These are phyloP conservation scores for Halophytophthora polymorphica DNA, from an alignment of 352 stramenopile genomes.

Conservation along the genomic window DNA sequence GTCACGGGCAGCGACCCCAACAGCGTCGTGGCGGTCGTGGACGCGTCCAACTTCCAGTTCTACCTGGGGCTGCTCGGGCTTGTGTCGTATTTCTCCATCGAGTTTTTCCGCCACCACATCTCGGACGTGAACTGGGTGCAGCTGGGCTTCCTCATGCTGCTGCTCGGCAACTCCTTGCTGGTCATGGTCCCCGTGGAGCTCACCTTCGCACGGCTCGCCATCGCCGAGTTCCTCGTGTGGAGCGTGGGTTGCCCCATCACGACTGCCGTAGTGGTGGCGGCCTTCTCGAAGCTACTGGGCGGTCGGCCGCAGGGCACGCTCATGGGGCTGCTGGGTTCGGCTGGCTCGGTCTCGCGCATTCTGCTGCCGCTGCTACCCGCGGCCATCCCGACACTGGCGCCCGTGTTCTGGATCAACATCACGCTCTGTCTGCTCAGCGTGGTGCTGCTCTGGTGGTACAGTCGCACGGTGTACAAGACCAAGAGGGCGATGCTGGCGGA, in stretches of 20 bases:
- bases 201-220: constrained; percentile 44
- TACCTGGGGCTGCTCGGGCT: constrained; percentile 72
- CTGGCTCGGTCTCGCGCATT: constrained; percentile 71
- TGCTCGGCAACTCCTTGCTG: constrained; percentile 54
- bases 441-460: constrained; percentile 64
- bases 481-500: constrained; percentile 48
- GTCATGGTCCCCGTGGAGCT: constrained; percentile 38
- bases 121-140: constrained; percentile 73
- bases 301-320: constrained; percentile 71
- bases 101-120: constrained; percentile 67
- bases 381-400: constrained; percentile 58
- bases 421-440: constrained; percentile 54
- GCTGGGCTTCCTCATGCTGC: constrained; percentile 60
- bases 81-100: constrained; percentile 75
- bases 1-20: constrained; percentile 59
- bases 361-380: constrained; percentile 70
- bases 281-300: constrained; percentile 77
- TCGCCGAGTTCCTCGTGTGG: constrained; percentile 76
- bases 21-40: constrained; percentile 48
- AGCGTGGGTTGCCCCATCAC: constrained; percentile 79
- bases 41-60: constrained; percentile 83
- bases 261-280: constrained; percentile 67
- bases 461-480: constrained; percentile 45
- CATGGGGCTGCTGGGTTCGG: constrained; percentile 75
- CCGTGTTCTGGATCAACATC: constrained; percentile 79